Base-by-base conservation (phyloP, 129 eudicot genomes). In the Mikania micrantha region DNA sequence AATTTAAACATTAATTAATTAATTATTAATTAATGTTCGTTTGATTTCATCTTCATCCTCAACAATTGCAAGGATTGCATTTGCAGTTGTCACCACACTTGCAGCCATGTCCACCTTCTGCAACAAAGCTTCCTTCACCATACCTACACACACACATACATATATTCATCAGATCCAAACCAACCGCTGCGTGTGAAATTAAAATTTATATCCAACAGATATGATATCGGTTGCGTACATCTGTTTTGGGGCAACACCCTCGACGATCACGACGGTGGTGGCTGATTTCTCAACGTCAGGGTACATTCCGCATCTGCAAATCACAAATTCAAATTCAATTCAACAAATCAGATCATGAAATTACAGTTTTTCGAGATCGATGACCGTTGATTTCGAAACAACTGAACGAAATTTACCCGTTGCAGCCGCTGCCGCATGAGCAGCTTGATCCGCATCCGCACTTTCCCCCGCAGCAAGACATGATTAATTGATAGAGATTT, bases 391-490 rank as follows among this genome's bases (percentile, higher is more conserved):
- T 25, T 56, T 12, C 9, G 56, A 24, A 20, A 9, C 7, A 5
- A 60, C 10, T 0, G 25, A 29, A 22, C 8, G 38, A 50, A 1
- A 38, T 7, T 41, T 76, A 84, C 90, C 87, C 88, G 67, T 76
- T 73, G 74, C 95, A 87, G 74, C 90, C 79, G 45, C 38, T 82
- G 78, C 95, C 91, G 76, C 97, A 90, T 69, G 56, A 54, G 88
- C 96, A 90, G 87, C 79, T 42, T 63, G 95, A 66, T 38, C 97
- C 97, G 45, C 97, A 90, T 4, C 80, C 78, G 68, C 97, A 90
- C 77, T 70, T 86, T 75, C 85, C 87, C 29, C 70, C 71, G 79
- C 92, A 82, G 83, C 82, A 72, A 85, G 89, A 87, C 95, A 86
- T 86, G 64, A 77, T 86, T 70, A 25, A 25, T 12, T 41, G 69